phyloP scores from a whole-genome alignment of 2,329 filamentous ascomycete genomes.

The Sordariomycetes sp. region DNA sequence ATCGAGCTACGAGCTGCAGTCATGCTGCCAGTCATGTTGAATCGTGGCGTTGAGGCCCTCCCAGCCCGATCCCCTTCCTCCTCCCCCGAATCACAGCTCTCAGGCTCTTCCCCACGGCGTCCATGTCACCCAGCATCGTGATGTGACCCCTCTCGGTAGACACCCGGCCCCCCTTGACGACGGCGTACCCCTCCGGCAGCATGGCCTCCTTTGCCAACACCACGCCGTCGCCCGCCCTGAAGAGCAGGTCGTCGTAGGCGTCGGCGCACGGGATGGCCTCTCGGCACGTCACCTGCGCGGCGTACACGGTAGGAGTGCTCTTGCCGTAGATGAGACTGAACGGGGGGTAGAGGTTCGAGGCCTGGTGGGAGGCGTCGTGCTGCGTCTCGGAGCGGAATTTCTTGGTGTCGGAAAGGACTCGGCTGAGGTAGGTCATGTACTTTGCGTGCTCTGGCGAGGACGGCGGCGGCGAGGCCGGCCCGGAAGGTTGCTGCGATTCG shows the following conservation, averaged over 20 bases:
- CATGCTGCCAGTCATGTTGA: no score
- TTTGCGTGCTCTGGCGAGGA: conserved; percentile 17
- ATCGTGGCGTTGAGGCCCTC: no score
- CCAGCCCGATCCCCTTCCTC: conserved; percentile 61
- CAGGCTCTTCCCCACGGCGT: conserved; percentile 69
- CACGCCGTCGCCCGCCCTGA: conserved; percentile 82
- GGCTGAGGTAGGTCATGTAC: conserved; percentile 57
- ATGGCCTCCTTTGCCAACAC: conserved; percentile 79
- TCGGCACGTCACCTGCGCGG: conserved; percentile 61
- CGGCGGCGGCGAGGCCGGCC: conserved; percentile 12
- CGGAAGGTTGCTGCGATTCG: not conserved
- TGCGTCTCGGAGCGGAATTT: conserved; percentile 68
- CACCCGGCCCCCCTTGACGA: conserved; percentile 65
- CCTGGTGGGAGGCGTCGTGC: conserved; percentile 48
- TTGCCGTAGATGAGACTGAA: conserved; percentile 80
- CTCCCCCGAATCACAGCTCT: conserved; percentile 58
- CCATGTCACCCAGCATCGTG: conserved; percentile 75
- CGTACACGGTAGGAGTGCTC: conserved; percentile 75
- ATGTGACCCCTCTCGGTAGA: conserved; percentile 81
- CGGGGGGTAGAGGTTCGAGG: conserved; percentile 71
- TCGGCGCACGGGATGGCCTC: conserved; percentile 70
- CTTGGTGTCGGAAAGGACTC: conserved; percentile 62
- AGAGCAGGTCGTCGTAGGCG: conserved; percentile 78
- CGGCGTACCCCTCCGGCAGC: conserved; percentile 70
- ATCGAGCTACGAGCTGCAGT: no score